These are phyloP conservation scores for Orbilia blumenaviensis DNA, from an alignment of 2,329 filamentous ascomycete genomes.

Conservation along the genomic window DNA sequence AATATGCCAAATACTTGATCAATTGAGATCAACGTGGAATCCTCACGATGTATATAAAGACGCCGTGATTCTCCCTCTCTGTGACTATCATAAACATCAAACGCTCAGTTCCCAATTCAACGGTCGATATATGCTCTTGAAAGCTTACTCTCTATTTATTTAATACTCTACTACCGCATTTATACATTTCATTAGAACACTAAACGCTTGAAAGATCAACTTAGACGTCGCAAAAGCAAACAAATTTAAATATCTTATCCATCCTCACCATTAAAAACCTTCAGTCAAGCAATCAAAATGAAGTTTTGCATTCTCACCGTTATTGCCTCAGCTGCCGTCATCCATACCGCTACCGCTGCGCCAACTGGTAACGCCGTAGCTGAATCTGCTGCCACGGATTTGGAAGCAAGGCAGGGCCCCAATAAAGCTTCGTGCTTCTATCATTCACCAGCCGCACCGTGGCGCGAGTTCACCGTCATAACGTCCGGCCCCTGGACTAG, in stretches of 20 bases:
- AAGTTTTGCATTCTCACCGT: not conserved
- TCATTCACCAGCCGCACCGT: not conserved
- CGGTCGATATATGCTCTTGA: not conserved
- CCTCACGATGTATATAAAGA: conserved; percentile 1
- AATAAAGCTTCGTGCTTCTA: not conserved
- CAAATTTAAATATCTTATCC: too few species aligned
- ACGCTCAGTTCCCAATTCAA: not conserved
- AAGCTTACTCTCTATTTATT: too few species aligned
- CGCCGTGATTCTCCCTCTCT: not conserved
- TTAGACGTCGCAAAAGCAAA: too few species aligned
- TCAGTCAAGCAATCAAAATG: not conserved
- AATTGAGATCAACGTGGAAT: too few species aligned
- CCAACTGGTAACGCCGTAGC: not conserved
- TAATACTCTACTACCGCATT: not conserved
- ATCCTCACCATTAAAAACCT: not conserved
- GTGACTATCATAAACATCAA: conserved; percentile 2
- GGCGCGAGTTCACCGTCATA: not conserved
- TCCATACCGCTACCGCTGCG: not conserved
- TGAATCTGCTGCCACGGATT: not conserved
- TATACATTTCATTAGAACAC: not conserved
- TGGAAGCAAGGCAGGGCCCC: not conserved
- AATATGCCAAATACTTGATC: too few species aligned
- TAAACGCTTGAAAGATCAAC: too few species aligned
- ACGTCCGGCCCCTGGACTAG: not conserved
- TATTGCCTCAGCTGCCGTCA: not conserved